Evolutionary conservation across 257 asterid genomes (phyloP), one percentile per base, ranked within the genome.

Genomic region (Penstemon davidsonii): DNA sequence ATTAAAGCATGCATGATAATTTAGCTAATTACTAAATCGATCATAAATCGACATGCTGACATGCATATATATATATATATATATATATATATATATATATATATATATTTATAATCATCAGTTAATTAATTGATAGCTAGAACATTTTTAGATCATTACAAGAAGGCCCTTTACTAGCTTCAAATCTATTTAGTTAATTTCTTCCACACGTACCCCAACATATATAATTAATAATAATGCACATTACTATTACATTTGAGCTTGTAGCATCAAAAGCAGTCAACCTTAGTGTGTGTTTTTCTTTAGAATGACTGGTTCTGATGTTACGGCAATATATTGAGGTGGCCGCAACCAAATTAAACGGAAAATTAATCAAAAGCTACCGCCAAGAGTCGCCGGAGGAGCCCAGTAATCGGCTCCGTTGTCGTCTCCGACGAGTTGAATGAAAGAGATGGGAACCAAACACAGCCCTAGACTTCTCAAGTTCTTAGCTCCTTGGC

Each of bases 381-480:
- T 85, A 5, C 86, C 85, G 8, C 84, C 88, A 5, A 82, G 55
- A 10, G 85, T 54, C 1, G 88, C 60, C 33, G 33, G 33, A 38
- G 87, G 79, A 3, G 83, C 78, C 90, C 88, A 85, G 36, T 73
- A 85, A 61, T 85, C 84, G 49, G 83, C 96, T 4, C 87, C 95
- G 12, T 74, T 74, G 76, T 86, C 94, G n/a, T 66, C 77, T 69
- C 84, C 94, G 1, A 89, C 84, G 19, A 81, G 77, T 65, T 85
- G 91, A 37, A 90, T 89, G 84, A 87, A 89, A 69, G 96, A 83
- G 15, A 85, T 79, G 4, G 98, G 96, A 66, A 92, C 89, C 79
- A 92, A 70, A 67, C 98, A 92, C 73, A 92, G 65, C 52, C 96
- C 98, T 85, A 91, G 79, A 74, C 90, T 89, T 75, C 81, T 83